Base-by-base conservation (phyloP, 2,329 filamentous ascomycete species). In the Arthrobotrys entomopaga region DNA sequence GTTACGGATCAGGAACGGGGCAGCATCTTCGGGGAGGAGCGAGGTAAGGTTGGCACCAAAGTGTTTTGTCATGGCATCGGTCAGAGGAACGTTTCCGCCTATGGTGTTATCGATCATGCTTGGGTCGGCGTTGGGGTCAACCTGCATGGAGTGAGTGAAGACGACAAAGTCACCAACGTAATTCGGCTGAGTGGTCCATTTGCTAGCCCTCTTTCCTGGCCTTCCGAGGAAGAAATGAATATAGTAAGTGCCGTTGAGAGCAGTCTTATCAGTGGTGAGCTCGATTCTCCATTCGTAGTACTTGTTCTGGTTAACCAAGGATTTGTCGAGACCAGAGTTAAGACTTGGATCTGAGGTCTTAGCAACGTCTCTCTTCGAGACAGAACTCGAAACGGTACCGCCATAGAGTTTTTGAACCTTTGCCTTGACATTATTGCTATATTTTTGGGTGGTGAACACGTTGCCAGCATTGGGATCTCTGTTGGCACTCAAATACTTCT, bases 61-160 rank as follows among this genome's bases (percentile, higher is more conserved):
- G 46, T 79, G 75, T 13, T 80, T 77, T 13, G 81, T 50, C 29
- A 84, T 75, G 15, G 79, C 80, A 0, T 79, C 77, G 0, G 83
- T 83, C 7, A 84, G 71, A 0, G 79, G 81, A 3, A 84, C 80
- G 34, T 80, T 82, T 16, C 82, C 82, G 3, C 82, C 82, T 26
- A 84, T 79, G 11, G 78, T 74, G 7, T 78, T 74, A 8, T 77
- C 65, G 5, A 76, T 75, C 0, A 16, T 11, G 2, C 15, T 5
- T 2, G 63, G 40, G 11, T 74, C 57, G 16, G 26, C 34, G 4
- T 16, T 49, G 29, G 40, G 26, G 7, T 63, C 22, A 0, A 49
- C 15, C 38, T 22, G 77, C 76, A 58, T 81, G 77, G 5, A 57
- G 22, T 50, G 80, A 80, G 81, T 81, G 52, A 83, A 81, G 6